These are phyloP conservation scores for Linanthus parryae DNA, from an alignment of 148 eudicot genomes.

Conservation along the genomic window DNA sequence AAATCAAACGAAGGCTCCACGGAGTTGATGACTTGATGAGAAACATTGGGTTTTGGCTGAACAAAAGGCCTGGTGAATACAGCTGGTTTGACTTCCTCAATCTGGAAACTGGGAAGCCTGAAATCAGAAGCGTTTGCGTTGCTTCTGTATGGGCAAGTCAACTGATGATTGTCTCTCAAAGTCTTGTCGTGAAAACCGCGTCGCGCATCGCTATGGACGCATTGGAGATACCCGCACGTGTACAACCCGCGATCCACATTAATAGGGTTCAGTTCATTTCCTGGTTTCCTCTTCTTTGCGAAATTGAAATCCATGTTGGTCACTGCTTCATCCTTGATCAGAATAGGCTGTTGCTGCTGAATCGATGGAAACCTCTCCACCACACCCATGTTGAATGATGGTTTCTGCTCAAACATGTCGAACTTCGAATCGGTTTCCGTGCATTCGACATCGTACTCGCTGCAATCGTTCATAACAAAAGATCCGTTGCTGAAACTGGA, in stretches of 20 bases:
- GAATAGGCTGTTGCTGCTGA: constrained; percentile 13
- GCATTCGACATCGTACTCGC: constrained; percentile 55
- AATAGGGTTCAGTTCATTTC: constrained; percentile 23
- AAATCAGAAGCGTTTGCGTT: constrained; percentile 13
- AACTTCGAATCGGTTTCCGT: constrained; percentile 27
- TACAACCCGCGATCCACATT: constrained; percentile 31
- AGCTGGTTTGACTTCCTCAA: constrained; percentile 36
- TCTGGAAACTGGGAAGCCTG: constrained; percentile 24
- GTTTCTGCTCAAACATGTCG: constrained; percentile 40
- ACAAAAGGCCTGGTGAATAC: constrained; percentile 33
- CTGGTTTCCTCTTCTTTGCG: constrained; percentile 49
- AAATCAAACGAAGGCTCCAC: constrained; percentile 28
- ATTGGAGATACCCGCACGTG: constrained; percentile 44
- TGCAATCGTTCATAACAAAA: constrained; percentile 28
- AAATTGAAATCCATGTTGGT: constrained; percentile 39
- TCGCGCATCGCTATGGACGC: constrained; percentile 41
- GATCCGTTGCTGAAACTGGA: constrained; percentile 30
- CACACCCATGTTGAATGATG: constrained; percentile 23
- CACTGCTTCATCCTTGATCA: constrained; percentile 30
- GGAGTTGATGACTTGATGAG: constrained; percentile 11
- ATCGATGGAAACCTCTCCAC: too few species aligned
- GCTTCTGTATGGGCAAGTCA: constrained; percentile 32
- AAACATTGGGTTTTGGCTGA: constrained; percentile 23
- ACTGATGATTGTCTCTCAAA: constrained; percentile 48
- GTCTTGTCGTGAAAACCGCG: constrained; percentile 41